These are phyloP conservation scores for Colletotrichum australisinense DNA, from an alignment of 2,329 filamentous ascomycete genomes.

Conservation along the genomic window DNA sequence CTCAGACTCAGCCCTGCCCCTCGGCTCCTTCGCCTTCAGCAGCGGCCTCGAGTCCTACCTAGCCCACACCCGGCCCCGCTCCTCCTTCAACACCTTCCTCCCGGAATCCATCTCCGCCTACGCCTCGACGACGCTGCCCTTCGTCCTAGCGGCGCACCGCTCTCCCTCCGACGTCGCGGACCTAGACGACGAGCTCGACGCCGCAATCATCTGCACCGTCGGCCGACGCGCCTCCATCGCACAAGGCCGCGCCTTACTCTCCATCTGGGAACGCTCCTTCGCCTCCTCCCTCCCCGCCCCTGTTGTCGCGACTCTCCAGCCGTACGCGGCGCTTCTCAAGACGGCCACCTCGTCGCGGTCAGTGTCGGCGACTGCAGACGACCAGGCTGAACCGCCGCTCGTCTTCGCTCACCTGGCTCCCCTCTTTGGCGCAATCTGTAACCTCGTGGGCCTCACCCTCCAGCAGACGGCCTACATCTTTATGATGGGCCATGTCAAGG, in stretches of 20 bases:
- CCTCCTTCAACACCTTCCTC: constrained; percentile 74
- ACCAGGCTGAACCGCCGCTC: constrained; percentile 16
- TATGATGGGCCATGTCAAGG: constrained; percentile 80
- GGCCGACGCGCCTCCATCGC: constrained; percentile 79
- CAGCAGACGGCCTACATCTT: constrained; percentile 80
- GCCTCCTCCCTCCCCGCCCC: constrained; percentile 48
- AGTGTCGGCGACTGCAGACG: constrained; percentile 33
- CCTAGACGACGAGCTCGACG: constrained; percentile 82
- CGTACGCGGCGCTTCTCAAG: constrained; percentile 51
- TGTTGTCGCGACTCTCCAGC: constrained; percentile 43
- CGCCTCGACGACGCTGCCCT: constrained; percentile 79
- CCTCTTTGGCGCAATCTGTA: constrained; percentile 75
- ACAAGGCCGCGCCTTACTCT: constrained; percentile 80
- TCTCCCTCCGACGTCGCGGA: constrained; percentile 60
- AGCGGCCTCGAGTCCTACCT: constrained; percentile 86
- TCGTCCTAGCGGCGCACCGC: constrained; percentile 76
- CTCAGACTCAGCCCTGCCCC: constrained; percentile 82
- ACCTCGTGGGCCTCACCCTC: constrained; percentile 68
- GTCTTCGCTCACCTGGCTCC: constrained; percentile 70
- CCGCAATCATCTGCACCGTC: constrained; percentile 82
- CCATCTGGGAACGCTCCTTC: constrained; percentile 81
- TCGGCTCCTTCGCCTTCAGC: constrained; percentile 90
- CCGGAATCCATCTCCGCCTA: constrained; percentile 77
- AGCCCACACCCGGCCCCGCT: constrained; percentile 67
- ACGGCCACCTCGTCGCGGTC: constrained; percentile 30